Evolutionary conservation across 805 yeast species (phyloP).

Genomic region (Yueomyces sp.): DNA sequence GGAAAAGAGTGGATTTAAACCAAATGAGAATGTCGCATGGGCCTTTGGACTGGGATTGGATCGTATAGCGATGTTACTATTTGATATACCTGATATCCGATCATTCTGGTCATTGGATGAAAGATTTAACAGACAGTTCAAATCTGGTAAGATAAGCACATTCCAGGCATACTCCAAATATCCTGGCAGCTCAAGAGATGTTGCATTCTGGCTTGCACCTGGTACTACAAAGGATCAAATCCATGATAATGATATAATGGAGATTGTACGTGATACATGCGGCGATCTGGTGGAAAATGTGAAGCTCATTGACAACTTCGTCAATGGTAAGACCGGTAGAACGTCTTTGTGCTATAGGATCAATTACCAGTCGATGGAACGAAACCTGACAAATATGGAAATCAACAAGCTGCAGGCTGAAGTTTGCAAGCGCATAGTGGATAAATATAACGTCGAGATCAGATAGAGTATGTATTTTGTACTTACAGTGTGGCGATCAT

Average conservation of each 20-base stretch:
- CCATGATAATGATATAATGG: slow-evolving; percentile 91
- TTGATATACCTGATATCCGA: slow-evolving; percentile 91
- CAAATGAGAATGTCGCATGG: slow-evolving; percentile 67
- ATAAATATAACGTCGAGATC: slow-evolving; percentile 43
- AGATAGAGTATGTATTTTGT: slow-evolving; percentile 20
- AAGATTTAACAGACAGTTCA: slow-evolving; percentile 64
- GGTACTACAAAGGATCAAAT: slow-evolving; percentile 24
- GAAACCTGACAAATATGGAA: slow-evolving; percentile 77
- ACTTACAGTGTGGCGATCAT: too few species aligned
- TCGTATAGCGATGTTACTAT: slow-evolving; percentile 87
- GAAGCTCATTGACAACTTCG: slow-evolving; percentile 62
- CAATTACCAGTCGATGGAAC: slow-evolving; percentile 91
- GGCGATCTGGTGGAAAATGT: slow-evolving; percentile 88
- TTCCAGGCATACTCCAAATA: slow-evolving; percentile 85
- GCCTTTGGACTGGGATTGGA: slow-evolving; percentile 96
- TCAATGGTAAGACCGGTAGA: slow-evolving; percentile 68
- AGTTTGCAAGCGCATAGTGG: slow-evolving; percentile 45
- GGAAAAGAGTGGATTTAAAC: slow-evolving; percentile 51
- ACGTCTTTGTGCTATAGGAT: slow-evolving; percentile 79
- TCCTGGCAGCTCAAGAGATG: slow-evolving; percentile 77
- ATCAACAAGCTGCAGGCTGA: slow-evolving; percentile 58
- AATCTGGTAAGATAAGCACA: slow-evolving; percentile 45
- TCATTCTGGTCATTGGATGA: slow-evolving; percentile 82
- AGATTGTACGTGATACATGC: slow-evolving; percentile 69
- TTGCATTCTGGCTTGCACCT: slow-evolving; percentile 78